These are phyloP conservation scores for Floccularia luteovirens DNA, from an alignment of 768 basidiomycete species.

Conservation along the genomic window DNA sequence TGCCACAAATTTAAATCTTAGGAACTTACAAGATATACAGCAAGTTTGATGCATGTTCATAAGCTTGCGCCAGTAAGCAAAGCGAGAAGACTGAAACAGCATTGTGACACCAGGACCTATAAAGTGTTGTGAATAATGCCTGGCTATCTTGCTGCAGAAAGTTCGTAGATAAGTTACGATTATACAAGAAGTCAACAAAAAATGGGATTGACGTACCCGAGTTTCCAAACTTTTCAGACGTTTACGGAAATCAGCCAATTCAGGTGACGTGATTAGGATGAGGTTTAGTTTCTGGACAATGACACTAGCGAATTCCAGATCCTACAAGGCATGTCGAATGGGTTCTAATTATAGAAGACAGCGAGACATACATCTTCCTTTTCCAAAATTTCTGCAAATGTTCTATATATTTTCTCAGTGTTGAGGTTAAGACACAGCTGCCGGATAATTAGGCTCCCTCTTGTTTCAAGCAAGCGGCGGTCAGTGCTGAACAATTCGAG, in stretches of 20 bases:
- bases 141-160: conserved; percentile 84
- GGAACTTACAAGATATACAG: conserved; percentile 80
- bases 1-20: not conserved
- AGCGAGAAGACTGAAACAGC: conserved; percentile 95
- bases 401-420: conserved; percentile 91
- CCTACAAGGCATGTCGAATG: conserved; percentile 35
- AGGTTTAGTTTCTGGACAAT: conserved; percentile 97
- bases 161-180: not conserved
- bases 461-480: conserved; percentile 76
- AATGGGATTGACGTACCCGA: conserved; percentile 46
- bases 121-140: conserved; percentile 87
- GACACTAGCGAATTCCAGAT: conserved; percentile 94
- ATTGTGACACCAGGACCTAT: conserved; percentile 98
- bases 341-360: not conserved
- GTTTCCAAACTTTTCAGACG: conserved; percentile 90
- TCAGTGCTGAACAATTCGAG: conserved; percentile 95
- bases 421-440: conserved; percentile 92
- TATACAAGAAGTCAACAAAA: not conserved
- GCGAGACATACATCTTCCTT: conserved; percentile 78
- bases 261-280: conserved; percentile 93
- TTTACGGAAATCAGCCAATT: conserved; percentile 91
- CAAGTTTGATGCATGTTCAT: conserved; percentile 96
- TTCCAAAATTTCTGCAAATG: conserved; percentile 95
- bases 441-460: conserved; percentile 93
- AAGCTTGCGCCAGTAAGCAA: conserved; percentile 94